A percentile compares a stretch with the other conserved stretches of the same genome.
Evolutionary conservation across 1,284 basidiomycete species (phyloP).

Genomic region (Naganishia sp.): DNA sequence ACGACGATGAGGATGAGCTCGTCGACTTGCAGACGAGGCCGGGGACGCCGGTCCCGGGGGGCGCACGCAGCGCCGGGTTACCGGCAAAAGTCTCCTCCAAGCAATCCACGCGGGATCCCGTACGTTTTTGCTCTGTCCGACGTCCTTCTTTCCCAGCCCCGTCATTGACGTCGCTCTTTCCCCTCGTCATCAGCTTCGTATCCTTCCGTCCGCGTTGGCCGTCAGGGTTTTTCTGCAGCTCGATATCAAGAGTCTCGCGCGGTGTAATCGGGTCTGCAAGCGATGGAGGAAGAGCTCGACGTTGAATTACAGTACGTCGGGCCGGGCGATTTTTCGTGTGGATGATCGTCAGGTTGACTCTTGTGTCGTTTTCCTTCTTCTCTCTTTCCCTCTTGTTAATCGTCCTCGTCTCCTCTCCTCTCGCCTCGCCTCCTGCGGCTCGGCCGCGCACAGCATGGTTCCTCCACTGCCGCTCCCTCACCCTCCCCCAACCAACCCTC

Average conservation of each 20-base stretch:
- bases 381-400: too few relatives aligned
- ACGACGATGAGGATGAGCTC: conserved; percentile 56
- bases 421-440: background rate
- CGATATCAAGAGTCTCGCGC: conserved; percentile 67
- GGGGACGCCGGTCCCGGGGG: conserved; percentile 43
- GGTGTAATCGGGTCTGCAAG: conserved; percentile 74
- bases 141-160: background rate
- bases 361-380: too few relatives aligned
- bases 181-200: conserved; percentile 57
- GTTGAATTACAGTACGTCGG: conserved; percentile 74
- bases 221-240: conserved; percentile 73
- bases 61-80: conserved; percentile 36
- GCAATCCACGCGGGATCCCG: conserved; percentile 43
- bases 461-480: conserved; percentile 61
- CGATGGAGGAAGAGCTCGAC: conserved; percentile 86
- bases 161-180: background rate
- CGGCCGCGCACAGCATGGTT: conserved; percentile 71
- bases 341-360: too few relatives aligned
- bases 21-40: conserved; percentile 50
- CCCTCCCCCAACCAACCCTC: conserved; percentile 52
- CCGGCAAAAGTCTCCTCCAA: conserved; percentile 31
- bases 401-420: too few relatives aligned
- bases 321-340: background rate
- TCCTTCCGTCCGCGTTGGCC: conserved; percentile 74
- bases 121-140: conserved; percentile 36